Conservation (phyloP, 257 asterid genomes). For the Solanum peruvianum region DNA sequence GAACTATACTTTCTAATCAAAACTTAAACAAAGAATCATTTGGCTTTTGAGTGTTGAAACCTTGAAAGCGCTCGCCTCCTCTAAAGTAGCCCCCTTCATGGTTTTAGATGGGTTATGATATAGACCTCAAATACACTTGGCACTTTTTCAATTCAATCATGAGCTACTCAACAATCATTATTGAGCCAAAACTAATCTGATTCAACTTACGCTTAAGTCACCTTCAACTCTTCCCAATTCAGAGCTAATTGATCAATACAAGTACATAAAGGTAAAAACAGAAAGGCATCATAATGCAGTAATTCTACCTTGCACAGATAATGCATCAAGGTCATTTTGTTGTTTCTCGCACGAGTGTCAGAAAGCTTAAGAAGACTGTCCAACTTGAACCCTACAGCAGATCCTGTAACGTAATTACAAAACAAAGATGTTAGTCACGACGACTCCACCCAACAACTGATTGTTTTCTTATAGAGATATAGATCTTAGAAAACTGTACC, state of each 20-base stretch:
- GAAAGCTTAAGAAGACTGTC: slow-evolving; percentile 97
- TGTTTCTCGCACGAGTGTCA: slow-evolving; percentile 97
- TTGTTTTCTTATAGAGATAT: neutral
- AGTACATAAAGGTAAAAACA: neutral
- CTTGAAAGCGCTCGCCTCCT: neutral
- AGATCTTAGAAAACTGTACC: slow-evolving; percentile 32
- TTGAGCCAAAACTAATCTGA: neutral
- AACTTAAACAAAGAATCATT: neutral
- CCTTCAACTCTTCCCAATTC: neutral
- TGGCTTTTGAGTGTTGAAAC: neutral
- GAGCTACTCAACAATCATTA: neutral
- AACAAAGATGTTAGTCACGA: slow-evolving; percentile 2
- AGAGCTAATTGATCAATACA: neutral
- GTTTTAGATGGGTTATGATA: neutral
- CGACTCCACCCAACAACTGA: neutral
- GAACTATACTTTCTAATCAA: neutral
- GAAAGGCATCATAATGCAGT: neutral
- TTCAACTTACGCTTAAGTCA: neutral
- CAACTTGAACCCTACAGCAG: slow-evolving; percentile 96
- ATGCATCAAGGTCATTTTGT: slow-evolving; percentile 96
- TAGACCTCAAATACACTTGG: neutral
- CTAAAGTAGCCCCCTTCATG: neutral
- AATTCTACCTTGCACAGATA: slow-evolving; percentile 87
- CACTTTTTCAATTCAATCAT: neutral
- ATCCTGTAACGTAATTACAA: slow-evolving; percentile 38